A percentile compares a stretch with the other conserved stretches of the same genome.
phyloP scores from a whole-genome alignment of 2,329 filamentous ascomycete species.

The Exserohilum rostratum region DNA sequence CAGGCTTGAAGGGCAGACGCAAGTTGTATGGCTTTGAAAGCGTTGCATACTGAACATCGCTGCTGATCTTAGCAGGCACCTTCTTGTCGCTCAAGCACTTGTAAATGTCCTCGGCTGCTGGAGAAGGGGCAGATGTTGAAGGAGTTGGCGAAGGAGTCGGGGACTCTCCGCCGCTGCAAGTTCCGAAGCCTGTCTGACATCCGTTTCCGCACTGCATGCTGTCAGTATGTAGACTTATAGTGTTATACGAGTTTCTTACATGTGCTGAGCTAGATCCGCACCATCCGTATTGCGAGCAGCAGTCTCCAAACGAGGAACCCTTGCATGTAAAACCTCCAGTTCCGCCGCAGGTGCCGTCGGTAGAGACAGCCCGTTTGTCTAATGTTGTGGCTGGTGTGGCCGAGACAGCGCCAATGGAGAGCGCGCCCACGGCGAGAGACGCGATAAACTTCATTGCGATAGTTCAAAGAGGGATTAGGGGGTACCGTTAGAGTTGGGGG shows the following conservation, averaged over 20 bases:
- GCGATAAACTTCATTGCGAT: conserved; percentile 27
- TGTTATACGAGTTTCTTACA: neutral
- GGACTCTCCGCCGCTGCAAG: conserved; percentile 28
- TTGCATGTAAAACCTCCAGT: conserved; percentile 50
- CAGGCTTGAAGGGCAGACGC: conserved; percentile 52
- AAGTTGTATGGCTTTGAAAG: conserved; percentile 48
- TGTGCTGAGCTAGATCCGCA: conserved; percentile 46
- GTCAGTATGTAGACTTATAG: conserved; percentile 14
- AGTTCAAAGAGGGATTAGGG: neutral
- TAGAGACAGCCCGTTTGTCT: conserved; percentile 42
- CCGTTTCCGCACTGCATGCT: conserved; percentile 34
- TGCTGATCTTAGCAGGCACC: conserved; percentile 41
- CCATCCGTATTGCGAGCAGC: conserved; percentile 52
- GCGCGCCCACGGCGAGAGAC: conserved; percentile 23
- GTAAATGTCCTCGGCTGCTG: conserved; percentile 18
- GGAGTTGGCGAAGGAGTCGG: conserved; percentile 19
- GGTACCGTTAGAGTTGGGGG: neutral
- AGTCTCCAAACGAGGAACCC: conserved; percentile 52
- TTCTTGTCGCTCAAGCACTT: conserved; percentile 44
- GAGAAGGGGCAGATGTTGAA: conserved; percentile 23
- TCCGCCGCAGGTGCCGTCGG: conserved; percentile 52
- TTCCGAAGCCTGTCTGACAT: conserved; percentile 43
- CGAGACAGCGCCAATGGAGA: conserved; percentile 26
- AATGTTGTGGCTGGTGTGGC: conserved; percentile 14
- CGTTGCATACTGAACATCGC: conserved; percentile 29